Evolutionary conservation across 805 yeast genomes (phyloP), one percentile per base, ranked within the genome.

Genomic region (Teunomyces stri): DNA sequence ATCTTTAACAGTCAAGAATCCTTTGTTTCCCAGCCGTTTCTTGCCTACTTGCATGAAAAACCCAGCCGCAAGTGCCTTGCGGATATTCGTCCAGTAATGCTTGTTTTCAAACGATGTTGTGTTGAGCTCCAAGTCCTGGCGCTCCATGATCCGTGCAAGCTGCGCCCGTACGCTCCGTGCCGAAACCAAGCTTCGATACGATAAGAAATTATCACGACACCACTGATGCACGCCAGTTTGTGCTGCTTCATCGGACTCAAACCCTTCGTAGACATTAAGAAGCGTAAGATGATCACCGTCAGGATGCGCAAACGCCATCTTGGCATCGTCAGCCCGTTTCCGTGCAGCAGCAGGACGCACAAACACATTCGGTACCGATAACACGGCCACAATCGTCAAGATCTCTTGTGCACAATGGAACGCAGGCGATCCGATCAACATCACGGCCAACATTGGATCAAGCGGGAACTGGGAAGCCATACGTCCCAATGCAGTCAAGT

Each of bases 1-100:
- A 68, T 94, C 99, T 68, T 90, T 90, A 43, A 91, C 87, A 0
- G 99, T 94, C 57, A 87, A 78, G 65, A 86, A 92, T n/a, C 88
- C 91, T 54, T 70, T 70, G 59, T 85, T 86, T 36, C 80, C 77
- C n/a, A 87, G 80, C 71, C 81, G 82, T 74, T 88, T 89, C 72
- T 91, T 94, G 29, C 97, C 98, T 46, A 88, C 96, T 72, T 94
- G 99, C 98, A 94, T 91, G 74, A 94, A 94, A 66, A 90, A 91
- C 1, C 99, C 99, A n/a, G 89, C 80, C 3, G 89, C 78, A 49
- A 94, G 69, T 0, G 98, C 96, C 65, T 86, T 87, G 48, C 96
- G 78, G 53, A 94, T 84, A 58, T 89, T 86, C 56, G 79, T 83
- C 66, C 84, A 85, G 69, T 88, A 90, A 36, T 64, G 61, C 44